These are phyloP conservation scores for Cytospora mali DNA, from an alignment of 2,329 filamentous ascomycete species.

Conservation along the genomic window DNA sequence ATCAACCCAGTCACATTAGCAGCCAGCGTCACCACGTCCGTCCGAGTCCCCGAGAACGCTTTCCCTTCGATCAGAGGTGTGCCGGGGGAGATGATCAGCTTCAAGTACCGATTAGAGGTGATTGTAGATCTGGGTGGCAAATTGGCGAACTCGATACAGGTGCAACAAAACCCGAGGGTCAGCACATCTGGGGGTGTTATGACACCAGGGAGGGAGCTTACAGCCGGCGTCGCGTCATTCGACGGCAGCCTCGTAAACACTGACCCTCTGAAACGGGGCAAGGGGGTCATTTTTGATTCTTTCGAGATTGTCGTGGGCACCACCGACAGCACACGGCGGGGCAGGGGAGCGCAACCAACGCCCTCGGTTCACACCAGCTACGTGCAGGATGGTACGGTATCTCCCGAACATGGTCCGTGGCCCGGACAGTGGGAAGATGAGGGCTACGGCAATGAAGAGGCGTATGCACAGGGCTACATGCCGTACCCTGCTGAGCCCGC, in stretches of 20 bases:
- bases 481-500: conserved; percentile 29
- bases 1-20: conserved; percentile 80
- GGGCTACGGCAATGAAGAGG: conserved; percentile 25
- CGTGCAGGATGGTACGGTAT: conserved; percentile 29
- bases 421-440: conserved; percentile 28
- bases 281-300: conserved; percentile 83
- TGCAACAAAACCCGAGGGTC: conserved; percentile 56
- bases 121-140: conserved; percentile 91
- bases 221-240: conserved; percentile 39
- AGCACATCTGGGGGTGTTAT: conserved; percentile 41
- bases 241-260: conserved; percentile 80
- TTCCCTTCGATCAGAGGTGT: conserved; percentile 92
- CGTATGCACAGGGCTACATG: conserved; percentile 28
- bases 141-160: conserved; percentile 71
- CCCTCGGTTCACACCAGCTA: conserved; percentile 32
- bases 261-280: conserved; percentile 80
- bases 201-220: conserved; percentile 19
- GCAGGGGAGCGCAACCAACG: conserved; percentile 34
- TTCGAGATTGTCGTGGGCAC: conserved; percentile 91
- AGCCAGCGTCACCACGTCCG: conserved; percentile 77
- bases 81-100: conserved; percentile 91
- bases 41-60: conserved; percentile 84
- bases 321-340: conserved; percentile 68
- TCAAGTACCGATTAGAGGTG: conserved; percentile 92
- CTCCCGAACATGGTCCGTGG: conserved; percentile 32